phyloP scores from a whole-genome alignment of 2,329 filamentous ascomycete genomes.

The Apiospora koreana region DNA sequence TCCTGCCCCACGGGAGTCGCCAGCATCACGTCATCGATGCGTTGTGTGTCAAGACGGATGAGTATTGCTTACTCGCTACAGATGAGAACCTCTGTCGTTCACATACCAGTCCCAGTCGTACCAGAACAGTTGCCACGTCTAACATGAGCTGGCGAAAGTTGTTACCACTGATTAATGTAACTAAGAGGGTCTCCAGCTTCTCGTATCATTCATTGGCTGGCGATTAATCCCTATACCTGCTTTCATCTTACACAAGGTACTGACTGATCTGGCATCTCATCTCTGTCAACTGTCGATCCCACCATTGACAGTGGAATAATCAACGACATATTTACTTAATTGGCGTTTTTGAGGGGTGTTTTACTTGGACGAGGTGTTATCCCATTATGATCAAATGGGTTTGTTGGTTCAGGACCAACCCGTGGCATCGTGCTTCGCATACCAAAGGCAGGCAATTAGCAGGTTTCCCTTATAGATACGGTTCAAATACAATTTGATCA shows the following conservation, averaged over 20 bases:
- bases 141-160: not conserved
- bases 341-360: too few relatives aligned
- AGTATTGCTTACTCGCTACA: not conserved
- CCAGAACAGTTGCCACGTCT: not conserved
- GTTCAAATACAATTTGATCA: not conserved
- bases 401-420: too few relatives aligned
- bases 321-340: too few relatives aligned
- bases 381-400: not conserved
- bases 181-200: too few relatives aligned
- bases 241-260: too few relatives aligned
- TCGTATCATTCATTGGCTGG: too few relatives aligned
- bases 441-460: not conserved
- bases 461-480: not conserved
- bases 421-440: not conserved
- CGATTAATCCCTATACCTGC: too few relatives aligned
- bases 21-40: not conserved
- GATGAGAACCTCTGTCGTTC: not conserved
- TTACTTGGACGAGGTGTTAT: not conserved
- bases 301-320: too few relatives aligned
- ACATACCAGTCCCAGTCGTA: not conserved
- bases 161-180: not conserved
- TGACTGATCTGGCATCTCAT: too few relatives aligned
- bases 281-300: too few relatives aligned
- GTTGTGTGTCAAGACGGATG: not conserved
- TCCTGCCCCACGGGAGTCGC: not conserved